phyloP scores from a whole-genome alignment of 805 yeast species.

The Blastobotrys robertii region DNA sequence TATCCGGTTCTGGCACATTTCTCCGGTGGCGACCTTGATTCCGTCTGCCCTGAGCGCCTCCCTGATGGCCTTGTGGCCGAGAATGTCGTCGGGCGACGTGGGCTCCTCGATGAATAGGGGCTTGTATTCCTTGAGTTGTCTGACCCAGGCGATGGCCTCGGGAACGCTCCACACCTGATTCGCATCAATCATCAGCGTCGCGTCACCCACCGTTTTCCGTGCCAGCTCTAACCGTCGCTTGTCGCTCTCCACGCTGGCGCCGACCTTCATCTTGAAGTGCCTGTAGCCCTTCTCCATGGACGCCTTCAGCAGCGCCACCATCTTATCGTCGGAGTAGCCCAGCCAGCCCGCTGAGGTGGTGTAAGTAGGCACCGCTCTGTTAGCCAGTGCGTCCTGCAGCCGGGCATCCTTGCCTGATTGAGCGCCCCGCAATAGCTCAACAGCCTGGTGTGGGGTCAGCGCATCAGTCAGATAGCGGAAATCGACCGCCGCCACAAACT shows the following conservation, averaged over 20 bases:
- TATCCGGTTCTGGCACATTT: constrained; percentile 29
- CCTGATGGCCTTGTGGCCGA: constrained; percentile 25
- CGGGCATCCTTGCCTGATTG: constrained; percentile 27
- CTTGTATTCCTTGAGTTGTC: constrained; percentile 23
- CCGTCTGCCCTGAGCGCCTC: constrained; percentile 26
- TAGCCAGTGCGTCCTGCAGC: constrained; percentile 25
- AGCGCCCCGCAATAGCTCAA: constrained; percentile 25
- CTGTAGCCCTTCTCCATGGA: constrained; percentile 32
- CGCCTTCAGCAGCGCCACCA: constrained; percentile 27
- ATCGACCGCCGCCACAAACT: constrained; percentile 33
- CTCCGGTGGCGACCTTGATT: constrained; percentile 29
- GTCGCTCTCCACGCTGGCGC: constrained; percentile 32
- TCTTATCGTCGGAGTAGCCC: constrained; percentile 34
- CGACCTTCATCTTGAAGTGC: constrained; percentile 35
- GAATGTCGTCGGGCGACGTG: constrained; percentile 29
- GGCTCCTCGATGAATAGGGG: constrained; percentile 32
- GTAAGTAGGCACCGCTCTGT: constrained; percentile 35
- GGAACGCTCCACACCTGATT: constrained; percentile 31
- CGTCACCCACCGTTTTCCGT: constrained; percentile 32
- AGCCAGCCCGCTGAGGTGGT: constrained; percentile 40
- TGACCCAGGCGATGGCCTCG: constrained; percentile 27
- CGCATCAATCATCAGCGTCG: constrained; percentile 28
- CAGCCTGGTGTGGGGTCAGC: constrained; percentile 34
- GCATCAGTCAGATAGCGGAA: constrained; percentile 36
- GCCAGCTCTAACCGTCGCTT: constrained; percentile 29